phyloP scores from a whole-genome alignment of 2,329 filamentous ascomycete genomes.

The Penicillium digitatum region DNA sequence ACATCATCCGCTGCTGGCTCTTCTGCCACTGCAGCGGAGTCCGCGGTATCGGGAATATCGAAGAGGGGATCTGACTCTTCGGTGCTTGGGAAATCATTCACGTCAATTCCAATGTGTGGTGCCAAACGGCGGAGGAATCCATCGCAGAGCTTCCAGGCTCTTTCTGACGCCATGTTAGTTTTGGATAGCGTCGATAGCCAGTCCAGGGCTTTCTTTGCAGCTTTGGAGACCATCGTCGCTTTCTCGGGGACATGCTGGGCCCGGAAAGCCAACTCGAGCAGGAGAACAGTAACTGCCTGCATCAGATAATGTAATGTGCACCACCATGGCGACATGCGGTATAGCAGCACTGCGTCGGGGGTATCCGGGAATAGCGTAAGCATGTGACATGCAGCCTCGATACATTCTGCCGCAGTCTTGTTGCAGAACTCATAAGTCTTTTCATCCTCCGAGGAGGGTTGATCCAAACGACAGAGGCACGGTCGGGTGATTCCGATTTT shows the following conservation, averaged over 20 bases:
- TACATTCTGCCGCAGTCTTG: conserved; percentile 40
- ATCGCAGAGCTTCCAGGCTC: conserved; percentile 38
- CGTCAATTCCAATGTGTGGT: conserved; percentile 29
- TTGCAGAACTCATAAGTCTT: conserved; percentile 38
- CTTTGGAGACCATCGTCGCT: conserved; percentile 34
- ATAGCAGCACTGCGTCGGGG: conserved; percentile 35
- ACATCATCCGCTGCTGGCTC: conserved; percentile 14
- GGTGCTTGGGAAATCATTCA: conserved; percentile 30
- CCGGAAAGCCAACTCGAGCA: conserved; percentile 43
- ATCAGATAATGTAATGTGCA: conserved; percentile 45
- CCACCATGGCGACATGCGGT: conserved; percentile 44
- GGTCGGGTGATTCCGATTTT: conserved; percentile 44
- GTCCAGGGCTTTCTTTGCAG: conserved; percentile 34
- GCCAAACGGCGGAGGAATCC: conserved; percentile 34
- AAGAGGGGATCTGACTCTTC: conserved; percentile 19
- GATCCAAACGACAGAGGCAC: conserved; percentile 41
- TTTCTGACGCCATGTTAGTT: conserved; percentile 28
- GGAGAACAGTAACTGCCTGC: conserved; percentile 43
- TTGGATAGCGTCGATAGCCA: conserved; percentile 34
- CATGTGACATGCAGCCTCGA: conserved; percentile 42
- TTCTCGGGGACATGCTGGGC: conserved; percentile 45
- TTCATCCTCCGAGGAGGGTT: conserved; percentile 30
- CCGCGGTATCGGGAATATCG: conserved; percentile 17
- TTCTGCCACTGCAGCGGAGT: conserved; percentile 7
- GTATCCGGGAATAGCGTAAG: conserved; percentile 41